Percentiles rank a stretch among this genome's conserved stretches.
Evolutionary conservation across 1,284 basidiomycete genomes (phyloP).

Genomic region (Grifola frondosa): DNA sequence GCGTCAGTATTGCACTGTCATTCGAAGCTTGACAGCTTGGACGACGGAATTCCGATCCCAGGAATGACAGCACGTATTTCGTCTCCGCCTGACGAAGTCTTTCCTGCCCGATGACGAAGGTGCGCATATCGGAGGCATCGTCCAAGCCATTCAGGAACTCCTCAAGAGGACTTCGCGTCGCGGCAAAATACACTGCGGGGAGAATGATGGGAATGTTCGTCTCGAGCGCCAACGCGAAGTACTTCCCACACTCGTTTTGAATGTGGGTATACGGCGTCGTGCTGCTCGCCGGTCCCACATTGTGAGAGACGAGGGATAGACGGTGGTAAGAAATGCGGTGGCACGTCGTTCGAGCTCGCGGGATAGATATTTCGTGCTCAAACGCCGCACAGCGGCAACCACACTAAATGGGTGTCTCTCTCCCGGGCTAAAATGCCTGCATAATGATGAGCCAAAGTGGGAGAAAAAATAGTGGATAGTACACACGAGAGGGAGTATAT

Average conservation of each 20-base stretch:
- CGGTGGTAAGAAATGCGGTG: constrained; percentile 34
- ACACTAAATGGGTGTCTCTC: constrained; percentile 28
- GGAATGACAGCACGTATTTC: constrained; percentile 11
- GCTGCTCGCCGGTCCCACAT: constrained; percentile 31
- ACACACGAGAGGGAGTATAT: constrained; percentile 26
- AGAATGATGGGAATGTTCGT: constrained; percentile 14
- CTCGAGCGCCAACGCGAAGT: constrained; percentile 14
- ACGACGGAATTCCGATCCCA: constrained; percentile 10
- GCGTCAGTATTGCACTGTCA: constrained; percentile 1
- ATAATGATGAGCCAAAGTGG: not conserved
- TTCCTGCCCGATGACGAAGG: constrained; percentile 17
- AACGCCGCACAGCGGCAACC: constrained; percentile 36
- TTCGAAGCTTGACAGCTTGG: constrained; percentile 5
- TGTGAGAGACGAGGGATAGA: constrained; percentile 36
- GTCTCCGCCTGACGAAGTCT: constrained; percentile 6
- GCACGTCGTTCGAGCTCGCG: constrained; percentile 36
- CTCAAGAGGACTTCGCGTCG: constrained; percentile 7
- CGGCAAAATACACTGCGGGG: constrained; percentile 14
- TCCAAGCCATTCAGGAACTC: too few relatives aligned
- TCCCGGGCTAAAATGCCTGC: constrained; percentile 15
- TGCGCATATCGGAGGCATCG: constrained; percentile 6
- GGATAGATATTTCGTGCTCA: constrained; percentile 43
- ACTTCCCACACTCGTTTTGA: constrained; percentile 9
- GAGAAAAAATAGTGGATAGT: too few relatives aligned
- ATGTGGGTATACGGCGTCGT: constrained; percentile 14